Evolutionary conservation across 768 basidiomycete genomes (phyloP).

Genomic region (Suillus sp.): DNA sequence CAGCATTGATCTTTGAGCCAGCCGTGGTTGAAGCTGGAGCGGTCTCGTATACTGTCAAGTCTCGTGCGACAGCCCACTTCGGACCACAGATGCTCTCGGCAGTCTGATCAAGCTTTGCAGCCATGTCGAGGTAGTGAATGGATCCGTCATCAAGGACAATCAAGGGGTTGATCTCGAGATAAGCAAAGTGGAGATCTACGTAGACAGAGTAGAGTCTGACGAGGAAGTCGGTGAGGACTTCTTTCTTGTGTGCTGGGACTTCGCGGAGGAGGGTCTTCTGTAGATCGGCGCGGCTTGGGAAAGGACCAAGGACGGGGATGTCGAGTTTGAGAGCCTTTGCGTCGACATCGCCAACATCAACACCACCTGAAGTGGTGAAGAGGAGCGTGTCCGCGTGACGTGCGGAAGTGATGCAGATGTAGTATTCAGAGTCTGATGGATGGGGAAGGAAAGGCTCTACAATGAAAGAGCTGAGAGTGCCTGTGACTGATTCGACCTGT

Average conservation of each 20-base stretch:
- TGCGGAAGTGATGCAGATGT: conserved; percentile 95
- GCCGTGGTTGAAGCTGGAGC: conserved; percentile 41
- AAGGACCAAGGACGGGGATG: conserved; percentile 69
- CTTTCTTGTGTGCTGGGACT: conserved; percentile 84
- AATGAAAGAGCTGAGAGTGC: conserved; percentile 87
- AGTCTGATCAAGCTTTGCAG: conserved; percentile 99
- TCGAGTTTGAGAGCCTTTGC: conserved; percentile 92
- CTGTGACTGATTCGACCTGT: conserved; percentile 65
- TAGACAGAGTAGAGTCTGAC: conserved; percentile 95
- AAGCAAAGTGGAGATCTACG: conserved; percentile 98
- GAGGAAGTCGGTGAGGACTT: conserved; percentile 93
- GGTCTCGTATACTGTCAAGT: conserved; percentile 72
- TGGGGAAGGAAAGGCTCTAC: conserved; percentile 99
- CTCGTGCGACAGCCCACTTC: conserved; percentile 98
- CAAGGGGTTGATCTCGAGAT: conserved; percentile 99
- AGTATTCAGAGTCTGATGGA: conserved; percentile 91
- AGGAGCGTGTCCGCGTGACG: conserved; percentile 96
- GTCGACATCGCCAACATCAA: conserved; percentile 98
- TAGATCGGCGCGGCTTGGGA: conserved; percentile 83
- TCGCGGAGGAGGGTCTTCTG: conserved; percentile 72
- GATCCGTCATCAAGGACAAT: conserved; percentile 83
- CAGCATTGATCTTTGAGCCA: conserved; percentile 65
- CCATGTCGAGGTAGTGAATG: conserved; percentile 98
- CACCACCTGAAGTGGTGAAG: conserved; percentile 98
- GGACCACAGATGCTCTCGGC: conserved; percentile 97